phyloP scores from a whole-genome alignment of 495 filamentous ascomycete species.

The Trichoderma virens region DNA sequence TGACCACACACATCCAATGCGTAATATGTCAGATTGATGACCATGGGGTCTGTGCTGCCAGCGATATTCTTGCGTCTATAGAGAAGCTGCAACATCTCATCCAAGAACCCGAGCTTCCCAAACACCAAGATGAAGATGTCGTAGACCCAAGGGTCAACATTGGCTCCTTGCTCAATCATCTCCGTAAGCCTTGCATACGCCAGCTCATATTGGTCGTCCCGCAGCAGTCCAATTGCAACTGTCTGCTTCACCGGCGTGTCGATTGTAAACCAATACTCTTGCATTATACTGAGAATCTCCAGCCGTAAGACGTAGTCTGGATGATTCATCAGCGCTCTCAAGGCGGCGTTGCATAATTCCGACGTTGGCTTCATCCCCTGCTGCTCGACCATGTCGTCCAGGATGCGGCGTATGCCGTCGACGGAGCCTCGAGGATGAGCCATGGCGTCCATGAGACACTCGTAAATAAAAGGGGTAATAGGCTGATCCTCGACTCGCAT shows the following conservation, averaged over 20 bases:
- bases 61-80: slow-evolving; percentile 40
- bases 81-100: slow-evolving; percentile 64
- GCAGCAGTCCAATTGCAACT: slow-evolving; percentile 64
- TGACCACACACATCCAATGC: slow-evolving; percentile 61
- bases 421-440: slow-evolving; percentile 59
- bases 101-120: slow-evolving; percentile 60
- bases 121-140: slow-evolving; percentile 67
- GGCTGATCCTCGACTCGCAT: slow-evolving; percentile 52
- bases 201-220: slow-evolving; percentile 74
- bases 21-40: slow-evolving; percentile 51
- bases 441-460: slow-evolving; percentile 65
- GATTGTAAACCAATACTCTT: slow-evolving; percentile 60
- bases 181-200: slow-evolving; percentile 65
- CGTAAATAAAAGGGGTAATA: slow-evolving; percentile 62
- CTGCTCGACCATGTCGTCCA: slow-evolving; percentile 59
- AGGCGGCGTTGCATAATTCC: slow-evolving; percentile 58
- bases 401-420: slow-evolving; percentile 45
- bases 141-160: slow-evolving; percentile 61
- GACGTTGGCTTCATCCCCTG: slow-evolving; percentile 52
- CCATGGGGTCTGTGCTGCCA: slow-evolving; percentile 15
- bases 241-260: slow-evolving; percentile 56
- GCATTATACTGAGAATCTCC: slow-evolving; percentile 62
- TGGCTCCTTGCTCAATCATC: slow-evolving; percentile 50
- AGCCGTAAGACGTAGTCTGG: slow-evolving; percentile 73
- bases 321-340: slow-evolving; percentile 73